A percentile compares a stretch with the other conserved stretches of the same genome.
These are phyloP conservation scores for Harringtonia lauricola DNA, from an alignment of 2,329 filamentous ascomycete genomes.

Conservation along the genomic window DNA sequence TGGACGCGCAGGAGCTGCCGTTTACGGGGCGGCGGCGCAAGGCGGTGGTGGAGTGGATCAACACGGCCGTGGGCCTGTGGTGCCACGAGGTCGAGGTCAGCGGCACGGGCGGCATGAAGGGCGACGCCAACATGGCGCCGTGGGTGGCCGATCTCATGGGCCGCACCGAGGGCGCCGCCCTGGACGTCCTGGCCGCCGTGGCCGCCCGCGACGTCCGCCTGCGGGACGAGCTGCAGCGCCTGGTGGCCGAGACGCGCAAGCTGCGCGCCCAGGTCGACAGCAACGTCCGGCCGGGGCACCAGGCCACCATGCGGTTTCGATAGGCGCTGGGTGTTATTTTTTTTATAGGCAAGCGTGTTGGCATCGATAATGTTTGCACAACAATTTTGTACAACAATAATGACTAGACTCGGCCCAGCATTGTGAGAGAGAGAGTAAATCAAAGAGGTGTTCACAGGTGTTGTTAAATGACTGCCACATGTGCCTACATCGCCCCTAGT, in stretches of 20 bases:
- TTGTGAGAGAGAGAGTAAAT: too few species aligned
- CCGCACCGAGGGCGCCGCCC: conserved; percentile 35
- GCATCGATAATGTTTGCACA: too few species aligned
- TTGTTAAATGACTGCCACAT: too few species aligned
- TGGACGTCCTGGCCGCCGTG: conserved; percentile 21
- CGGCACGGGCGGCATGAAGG: conserved; percentile 22
- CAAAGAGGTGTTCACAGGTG: too few species aligned
- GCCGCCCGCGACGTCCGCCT: conserved; percentile 19
- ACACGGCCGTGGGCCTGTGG: conserved; percentile 37
- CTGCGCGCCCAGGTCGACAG: conserved; percentile 13
- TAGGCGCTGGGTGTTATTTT: background rate
- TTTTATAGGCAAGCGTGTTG: background rate
- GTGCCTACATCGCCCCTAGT: too few species aligned
- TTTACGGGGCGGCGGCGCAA: conserved; percentile 40
- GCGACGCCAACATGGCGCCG: conserved; percentile 25
- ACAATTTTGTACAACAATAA: too few species aligned
- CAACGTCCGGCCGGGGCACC: conserved; percentile 9
- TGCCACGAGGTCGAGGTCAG: conserved; percentile 36
- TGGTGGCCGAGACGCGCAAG: conserved; percentile 13
- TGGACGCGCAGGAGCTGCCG: conserved; percentile 47
- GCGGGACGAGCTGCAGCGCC: conserved; percentile 12
- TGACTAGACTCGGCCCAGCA: too few species aligned
- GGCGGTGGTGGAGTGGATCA: conserved; percentile 44
- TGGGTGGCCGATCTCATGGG: conserved; percentile 39
- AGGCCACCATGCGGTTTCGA: conserved; percentile 8